Conservation (phyloP, 2,329 filamentous ascomycete species). For the Dactylellina parvicollis region DNA sequence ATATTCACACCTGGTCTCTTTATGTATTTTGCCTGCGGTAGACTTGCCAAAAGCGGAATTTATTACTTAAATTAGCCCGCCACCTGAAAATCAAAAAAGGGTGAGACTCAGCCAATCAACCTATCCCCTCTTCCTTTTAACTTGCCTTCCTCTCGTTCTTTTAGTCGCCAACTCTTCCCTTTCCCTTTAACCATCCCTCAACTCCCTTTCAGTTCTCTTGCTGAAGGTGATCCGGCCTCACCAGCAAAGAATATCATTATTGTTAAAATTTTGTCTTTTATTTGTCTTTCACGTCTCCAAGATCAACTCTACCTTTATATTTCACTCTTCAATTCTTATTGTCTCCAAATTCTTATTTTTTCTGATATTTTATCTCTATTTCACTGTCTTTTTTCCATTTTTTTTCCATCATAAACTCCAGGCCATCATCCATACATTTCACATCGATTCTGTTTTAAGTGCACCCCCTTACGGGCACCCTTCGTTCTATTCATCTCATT, state of each 20-base stretch:
- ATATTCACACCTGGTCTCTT: not conserved
- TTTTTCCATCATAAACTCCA: too few species aligned
- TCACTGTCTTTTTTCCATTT: too few species aligned
- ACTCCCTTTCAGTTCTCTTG: constrained; percentile 12
- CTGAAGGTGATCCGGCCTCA: constrained; percentile 9
- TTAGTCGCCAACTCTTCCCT: constrained; percentile 4
- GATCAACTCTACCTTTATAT: constrained; percentile 8
- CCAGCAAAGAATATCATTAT: not conserved
- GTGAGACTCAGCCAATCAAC: not conserved
- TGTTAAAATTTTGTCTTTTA: not conserved
- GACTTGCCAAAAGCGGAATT: not conserved
- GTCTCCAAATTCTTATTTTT: constrained; percentile 12
- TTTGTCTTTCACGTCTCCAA: constrained; percentile 13
- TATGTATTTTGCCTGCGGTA: not conserved
- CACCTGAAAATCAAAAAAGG: not conserved
- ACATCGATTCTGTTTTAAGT: too few species aligned
- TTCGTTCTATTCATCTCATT: not conserved
- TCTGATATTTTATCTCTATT: too few species aligned
- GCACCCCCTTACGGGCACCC: too few species aligned
- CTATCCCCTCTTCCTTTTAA: constrained; percentile 12
- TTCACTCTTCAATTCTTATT: constrained; percentile 10
- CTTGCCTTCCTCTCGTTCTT: constrained; percentile 10
- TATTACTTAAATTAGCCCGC: constrained; percentile 11
- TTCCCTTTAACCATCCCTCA: constrained; percentile 19
- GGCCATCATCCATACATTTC: too few species aligned